Evolutionary conservation across 768 basidiomycete genomes (phyloP).

Genomic region (Lentinus tigrinus): DNA sequence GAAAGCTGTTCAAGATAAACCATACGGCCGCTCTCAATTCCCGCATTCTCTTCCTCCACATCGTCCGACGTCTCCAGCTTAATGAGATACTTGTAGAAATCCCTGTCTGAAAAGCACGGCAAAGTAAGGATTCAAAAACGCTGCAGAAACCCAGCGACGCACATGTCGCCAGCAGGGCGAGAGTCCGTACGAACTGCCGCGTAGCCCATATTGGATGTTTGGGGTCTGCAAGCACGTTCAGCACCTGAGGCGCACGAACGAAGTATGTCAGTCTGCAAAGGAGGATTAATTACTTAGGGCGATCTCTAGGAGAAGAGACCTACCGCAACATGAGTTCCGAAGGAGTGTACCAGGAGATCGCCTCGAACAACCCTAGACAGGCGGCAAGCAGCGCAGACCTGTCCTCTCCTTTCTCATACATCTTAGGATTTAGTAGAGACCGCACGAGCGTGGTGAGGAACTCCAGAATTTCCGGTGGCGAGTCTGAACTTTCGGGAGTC

Average conservation of each 20-base stretch:
- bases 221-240: conserved; percentile 48
- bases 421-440: conserved; percentile 37
- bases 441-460: conserved; percentile 43
- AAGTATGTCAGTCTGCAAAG: conserved; percentile 24
- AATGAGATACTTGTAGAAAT: too few species aligned
- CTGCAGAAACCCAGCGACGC: too few species aligned
- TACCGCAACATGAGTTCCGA: conserved; percentile 42
- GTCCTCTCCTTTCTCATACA: background rate
- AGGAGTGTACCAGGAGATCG: conserved; percentile 47
- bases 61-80: too few species aligned
- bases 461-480: conserved; percentile 35
- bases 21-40: too few species aligned
- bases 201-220: conserved; percentile 39
- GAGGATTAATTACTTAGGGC: too few species aligned
- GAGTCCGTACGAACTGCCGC: too few species aligned
- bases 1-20: too few species aligned
- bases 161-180: too few species aligned
- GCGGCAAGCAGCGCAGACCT: conserved; percentile 31
- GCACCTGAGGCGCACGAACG: conserved; percentile 37
- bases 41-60: too few species aligned
- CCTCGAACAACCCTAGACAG: conserved; percentile 56
- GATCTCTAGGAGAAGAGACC: conserved; percentile 32
- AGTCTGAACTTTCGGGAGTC: conserved; percentile 20
- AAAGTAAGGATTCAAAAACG: too few species aligned
- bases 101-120: too few species aligned